Base-by-base conservation (phyloP, 2,329 filamentous ascomycete species). In the Fusarium vanettenii region DNA sequence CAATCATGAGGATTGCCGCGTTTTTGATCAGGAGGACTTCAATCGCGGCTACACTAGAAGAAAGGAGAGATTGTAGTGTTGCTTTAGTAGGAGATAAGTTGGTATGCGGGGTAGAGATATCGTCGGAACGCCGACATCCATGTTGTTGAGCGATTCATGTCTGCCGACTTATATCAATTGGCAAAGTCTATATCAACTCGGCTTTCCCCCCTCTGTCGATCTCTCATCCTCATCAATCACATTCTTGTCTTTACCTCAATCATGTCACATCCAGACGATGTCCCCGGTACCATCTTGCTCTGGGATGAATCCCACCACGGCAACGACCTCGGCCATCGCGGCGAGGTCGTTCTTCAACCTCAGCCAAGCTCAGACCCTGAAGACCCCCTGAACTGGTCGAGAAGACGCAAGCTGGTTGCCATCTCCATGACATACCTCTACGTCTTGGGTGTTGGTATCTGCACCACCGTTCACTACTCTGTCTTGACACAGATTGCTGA, bases 251-350 rank as follows among this genome's bases (percentile, higher is more conserved):
- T 20, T 35, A 56, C n/a, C 11, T 35, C 22, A 5, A 57, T 57
- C 52, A 57, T 57, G 52, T 25, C 52, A 35, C 29, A 37, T 57
- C 20, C 25, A 11, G 59, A 61, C 14, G 62, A 57, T 22, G 68
- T 76, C 45, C 74, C 85, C 0, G 86, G 86, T 29, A 87, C 86
- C 0, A 81, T 86, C 41, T 82, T 82, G 4, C 79, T 87, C 20
- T 80, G 87, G 9, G 52, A 57, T 57, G 52, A 33, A 2, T 33
- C 52, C 29, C 52, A 57, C 33, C 52, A 57, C 18, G 52, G 52
- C n/a, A 57, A 57, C 13, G 85, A 87, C 68, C 71, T 68, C 18
- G 74, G 75, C 33, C 76, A 76, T 33, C 74, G 73, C n/a, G 80
- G 82, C 27, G 64, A 72, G 4, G 65, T 78, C 20, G 56, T 78